Conservation (phyloP, 495 filamentous ascomycete genomes). For the Aspergillus biplanus region DNA sequence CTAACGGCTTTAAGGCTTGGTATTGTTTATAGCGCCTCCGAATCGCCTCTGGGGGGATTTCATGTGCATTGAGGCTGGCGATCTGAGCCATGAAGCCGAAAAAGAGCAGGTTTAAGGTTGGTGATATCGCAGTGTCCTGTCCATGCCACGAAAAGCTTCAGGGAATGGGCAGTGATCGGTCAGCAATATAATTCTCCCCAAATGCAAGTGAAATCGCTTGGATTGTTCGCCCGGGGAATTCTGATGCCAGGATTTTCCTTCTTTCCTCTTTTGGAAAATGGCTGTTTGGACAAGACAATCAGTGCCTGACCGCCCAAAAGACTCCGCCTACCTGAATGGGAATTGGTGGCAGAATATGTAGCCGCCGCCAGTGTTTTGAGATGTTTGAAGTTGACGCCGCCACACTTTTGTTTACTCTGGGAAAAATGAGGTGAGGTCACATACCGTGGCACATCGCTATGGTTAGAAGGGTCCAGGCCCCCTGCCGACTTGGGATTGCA, state of each 20-base stretch:
- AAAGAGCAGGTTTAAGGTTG: no score
- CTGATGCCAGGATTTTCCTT: background rate
- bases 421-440: no score
- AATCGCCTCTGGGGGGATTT: slow-evolving; percentile 68
- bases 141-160: no score
- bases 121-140: no score
- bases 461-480: background rate
- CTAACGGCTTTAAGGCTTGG: slow-evolving; percentile 45
- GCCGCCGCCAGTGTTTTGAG: background rate
- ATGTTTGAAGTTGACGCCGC: background rate
- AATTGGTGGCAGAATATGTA: background rate
- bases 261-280: background rate
- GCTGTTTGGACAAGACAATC: background rate
- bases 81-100: slow-evolving; percentile 39
- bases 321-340: background rate
- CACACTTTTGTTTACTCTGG: background rate
- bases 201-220: background rate
- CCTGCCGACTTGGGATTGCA: background rate
- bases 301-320: background rate
- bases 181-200: background rate
- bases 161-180: no score
- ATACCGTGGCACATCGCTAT: no score
- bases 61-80: slow-evolving; percentile 65
- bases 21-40: slow-evolving; percentile 68
- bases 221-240: background rate